Evolutionary conservation across 2,329 filamentous ascomycete genomes (phyloP).

Genomic region (Ophiosphaerella narmari): DNA sequence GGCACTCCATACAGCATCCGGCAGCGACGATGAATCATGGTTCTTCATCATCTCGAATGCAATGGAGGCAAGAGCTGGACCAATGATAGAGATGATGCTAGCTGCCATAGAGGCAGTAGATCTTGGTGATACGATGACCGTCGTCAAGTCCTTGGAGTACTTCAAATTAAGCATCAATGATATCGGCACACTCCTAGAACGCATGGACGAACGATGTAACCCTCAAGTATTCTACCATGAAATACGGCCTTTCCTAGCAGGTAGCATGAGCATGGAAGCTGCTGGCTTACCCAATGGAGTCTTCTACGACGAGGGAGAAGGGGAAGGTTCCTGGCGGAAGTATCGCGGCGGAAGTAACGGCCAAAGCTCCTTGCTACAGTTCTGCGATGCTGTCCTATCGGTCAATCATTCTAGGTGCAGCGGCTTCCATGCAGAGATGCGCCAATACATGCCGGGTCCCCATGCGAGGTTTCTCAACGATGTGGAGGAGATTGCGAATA

Average conservation of each 20-base stretch:
- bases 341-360: constrained; percentile 61
- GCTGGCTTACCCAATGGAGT: constrained; percentile 57
- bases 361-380: constrained; percentile 59
- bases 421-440: constrained; percentile 52
- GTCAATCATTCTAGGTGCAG: constrained; percentile 53
- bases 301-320: constrained; percentile 57
- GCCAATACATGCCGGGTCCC: constrained; percentile 59
- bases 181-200: constrained; percentile 47
- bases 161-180: constrained; percentile 51
- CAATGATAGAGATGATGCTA: constrained; percentile 52
- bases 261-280: constrained; percentile 59
- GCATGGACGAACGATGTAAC: constrained; percentile 57
- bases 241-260: constrained; percentile 58
- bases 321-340: constrained; percentile 55
- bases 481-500: constrained; percentile 51
- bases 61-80: constrained; percentile 57
- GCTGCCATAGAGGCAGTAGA: constrained; percentile 53
- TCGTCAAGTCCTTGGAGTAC: constrained; percentile 47
- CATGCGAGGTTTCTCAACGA: constrained; percentile 57
- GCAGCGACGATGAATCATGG: constrained; percentile 43
- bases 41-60: constrained; percentile 59
- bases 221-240: constrained; percentile 58
- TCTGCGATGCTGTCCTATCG: constrained; percentile 58
- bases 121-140: constrained; percentile 40
- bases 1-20: constrained; percentile 37